Evolutionary conservation across 345 rosid species (phyloP), one percentile per base, ranked within the genome.

Genomic region (Bruguiera parviflora): DNA sequence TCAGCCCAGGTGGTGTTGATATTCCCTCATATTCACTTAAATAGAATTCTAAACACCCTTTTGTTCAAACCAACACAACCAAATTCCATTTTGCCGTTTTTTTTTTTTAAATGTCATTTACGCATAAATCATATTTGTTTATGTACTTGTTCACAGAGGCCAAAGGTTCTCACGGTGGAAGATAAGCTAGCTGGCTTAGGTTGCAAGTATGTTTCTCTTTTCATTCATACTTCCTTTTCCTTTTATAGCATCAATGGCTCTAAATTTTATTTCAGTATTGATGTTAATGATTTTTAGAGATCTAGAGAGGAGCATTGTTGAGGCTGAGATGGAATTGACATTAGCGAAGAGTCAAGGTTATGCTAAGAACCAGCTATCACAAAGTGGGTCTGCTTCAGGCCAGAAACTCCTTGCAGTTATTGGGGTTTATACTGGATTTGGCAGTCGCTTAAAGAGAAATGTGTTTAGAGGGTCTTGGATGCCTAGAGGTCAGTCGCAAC

Each of bases 341-440:
- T 71, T 90, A 74, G 99, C 99, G 22, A 95, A 95, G 80, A 95
- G 94, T 78, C 96, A 90, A 79, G 96, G 97, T 33, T 90, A 81
- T 81, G 79, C 88, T 58, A 86, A 84, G 75, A 76, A 83, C 73
- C 84, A 79, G 60, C 65, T 79, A 69, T 77, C 63, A 18, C 76
- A 78, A 58, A 78, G 71, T 76, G 81, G 69, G 67, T 84, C 88
- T 49, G 79, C 86, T 29, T 79, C 90, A 2, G 84, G 79, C 35
- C 76, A 76, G 66, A 89, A 85, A 70, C 73, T 86, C 66, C 97
- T 95, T 72, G 99, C 90, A 57, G 96, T 95, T 43, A 90, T 95
- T 82, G 99, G 97, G 60, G 92, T 95, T 18, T 92, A 84, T 72
- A 86, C 99, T n/a, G 97, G 99, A 4, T 95, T 95, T 71, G 99